Conservation (phyloP, 2,329 filamentous ascomycete genomes). For the Fusarium pseudograminearum region DNA sequence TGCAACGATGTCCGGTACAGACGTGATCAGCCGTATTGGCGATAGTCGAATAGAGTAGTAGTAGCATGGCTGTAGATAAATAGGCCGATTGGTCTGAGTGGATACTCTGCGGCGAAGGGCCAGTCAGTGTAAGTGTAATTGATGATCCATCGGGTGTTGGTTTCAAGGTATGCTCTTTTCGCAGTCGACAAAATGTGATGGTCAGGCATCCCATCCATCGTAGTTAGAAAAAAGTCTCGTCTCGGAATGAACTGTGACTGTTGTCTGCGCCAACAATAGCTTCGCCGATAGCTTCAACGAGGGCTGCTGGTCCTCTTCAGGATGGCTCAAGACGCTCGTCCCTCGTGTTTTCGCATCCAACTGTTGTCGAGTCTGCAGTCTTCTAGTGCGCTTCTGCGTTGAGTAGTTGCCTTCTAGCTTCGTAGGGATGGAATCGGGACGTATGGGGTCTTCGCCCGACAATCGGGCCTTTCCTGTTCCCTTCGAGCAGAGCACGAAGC, state of each 20-base stretch:
- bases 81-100: background rate
- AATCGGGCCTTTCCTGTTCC: constrained; percentile 17
- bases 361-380: background rate
- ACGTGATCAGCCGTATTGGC: background rate
- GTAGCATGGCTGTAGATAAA: background rate
- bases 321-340: background rate
- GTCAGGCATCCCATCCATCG: background rate
- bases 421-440: background rate
- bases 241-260: background rate
- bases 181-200: background rate
- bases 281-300: background rate
- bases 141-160: no score
- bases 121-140: background rate
- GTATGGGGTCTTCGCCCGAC: constrained; percentile 2
- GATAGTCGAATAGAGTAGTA: background rate
- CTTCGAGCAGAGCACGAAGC: background rate
- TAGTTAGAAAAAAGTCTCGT: background rate
- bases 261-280: background rate
- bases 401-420: constrained; percentile 1
- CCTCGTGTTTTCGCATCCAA: background rate
- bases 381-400: background rate
- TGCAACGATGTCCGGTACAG: background rate
- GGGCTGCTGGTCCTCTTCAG: background rate
- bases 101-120: background rate
- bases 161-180: background rate